Evolutionary conservation across 306 rosid genomes (phyloP).

Genomic region (Quercus mongolica): DNA sequence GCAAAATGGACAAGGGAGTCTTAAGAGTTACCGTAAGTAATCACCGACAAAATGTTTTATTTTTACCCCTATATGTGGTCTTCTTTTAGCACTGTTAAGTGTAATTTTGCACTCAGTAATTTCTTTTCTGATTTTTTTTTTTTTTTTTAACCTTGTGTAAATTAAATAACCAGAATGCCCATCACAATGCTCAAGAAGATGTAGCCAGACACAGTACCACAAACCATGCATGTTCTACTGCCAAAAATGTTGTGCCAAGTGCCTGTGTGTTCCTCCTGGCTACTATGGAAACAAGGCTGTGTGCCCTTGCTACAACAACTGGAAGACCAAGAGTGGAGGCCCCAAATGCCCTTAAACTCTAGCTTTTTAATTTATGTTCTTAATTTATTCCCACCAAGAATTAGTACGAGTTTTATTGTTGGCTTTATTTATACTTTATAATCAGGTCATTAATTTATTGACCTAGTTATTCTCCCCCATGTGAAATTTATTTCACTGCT

Average conservation of each 20-base stretch:
- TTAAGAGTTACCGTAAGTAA: slow-evolving; percentile 39
- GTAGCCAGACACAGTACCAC: slow-evolving; percentile 42
- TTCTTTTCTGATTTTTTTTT: no score
- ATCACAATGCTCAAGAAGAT: slow-evolving; percentile 38
- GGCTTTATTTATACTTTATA: not conserved
- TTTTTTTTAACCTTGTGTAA: not conserved
- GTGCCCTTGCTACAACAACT: slow-evolving; percentile 68
- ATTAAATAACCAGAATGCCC: slow-evolving; percentile 35
- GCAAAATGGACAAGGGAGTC: slow-evolving; percentile 47
- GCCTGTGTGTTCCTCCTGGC: slow-evolving; percentile 57
- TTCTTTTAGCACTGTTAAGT: no score
- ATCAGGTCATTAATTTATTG: slow-evolving; percentile 1
- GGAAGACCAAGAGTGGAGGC: slow-evolving; percentile 62
- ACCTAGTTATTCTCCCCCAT: not conserved
- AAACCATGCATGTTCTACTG: slow-evolving; percentile 61
- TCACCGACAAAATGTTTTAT: no score
- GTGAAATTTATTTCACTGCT: not conserved
- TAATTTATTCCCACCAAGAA: not conserved
- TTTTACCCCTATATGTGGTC: no score
- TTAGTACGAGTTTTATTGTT: slow-evolving; percentile 6
- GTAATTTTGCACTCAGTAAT: no score
- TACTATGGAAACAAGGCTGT: slow-evolving; percentile 53
- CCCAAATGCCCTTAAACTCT: slow-evolving; percentile 54
- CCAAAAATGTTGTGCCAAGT: slow-evolving; percentile 47
- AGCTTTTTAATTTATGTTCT: not conserved